Conservation (phyloP, 331 rosid genomes). For the Rhamnella rubrinervis region DNA sequence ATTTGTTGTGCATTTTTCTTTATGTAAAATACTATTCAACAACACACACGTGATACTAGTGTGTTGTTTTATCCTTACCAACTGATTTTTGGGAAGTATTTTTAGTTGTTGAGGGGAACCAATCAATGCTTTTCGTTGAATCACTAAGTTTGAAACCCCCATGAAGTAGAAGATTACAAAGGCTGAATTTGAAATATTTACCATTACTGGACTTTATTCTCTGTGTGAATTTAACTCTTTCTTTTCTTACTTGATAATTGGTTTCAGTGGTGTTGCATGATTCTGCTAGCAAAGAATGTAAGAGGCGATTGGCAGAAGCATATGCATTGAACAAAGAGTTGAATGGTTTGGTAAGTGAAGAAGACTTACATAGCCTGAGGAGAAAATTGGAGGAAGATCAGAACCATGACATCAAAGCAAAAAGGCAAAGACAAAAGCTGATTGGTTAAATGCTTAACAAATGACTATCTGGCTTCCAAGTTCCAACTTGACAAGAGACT, state of each 20-base stretch:
- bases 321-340: constrained; percentile 68
- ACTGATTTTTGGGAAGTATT: too few relatives aligned
- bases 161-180: too few relatives aligned
- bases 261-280: constrained; percentile 87
- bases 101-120: background rate
- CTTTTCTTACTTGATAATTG: constrained; percentile 1
- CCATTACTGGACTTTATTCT: background rate
- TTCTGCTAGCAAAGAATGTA: constrained; percentile 77
- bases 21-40: too few relatives aligned
- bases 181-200: background rate
- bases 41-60: too few relatives aligned
- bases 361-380: constrained; percentile 51
- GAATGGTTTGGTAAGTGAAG: constrained; percentile 62
- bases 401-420: constrained; percentile 32
- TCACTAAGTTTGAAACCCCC: too few relatives aligned
- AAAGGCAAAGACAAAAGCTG: constrained; percentile 46
- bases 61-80: too few relatives aligned
- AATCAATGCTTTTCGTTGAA: background rate
- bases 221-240: background rate
- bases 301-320: constrained; percentile 68
- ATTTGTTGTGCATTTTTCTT: background rate
- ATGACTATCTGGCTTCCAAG: background rate
- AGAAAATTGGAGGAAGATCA: constrained; percentile 52
- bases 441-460: constrained; percentile 28
- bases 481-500: too few relatives aligned